Evolutionary conservation across 805 yeast species (phyloP).

Genomic region (Yamadazyma endophytica): DNA sequence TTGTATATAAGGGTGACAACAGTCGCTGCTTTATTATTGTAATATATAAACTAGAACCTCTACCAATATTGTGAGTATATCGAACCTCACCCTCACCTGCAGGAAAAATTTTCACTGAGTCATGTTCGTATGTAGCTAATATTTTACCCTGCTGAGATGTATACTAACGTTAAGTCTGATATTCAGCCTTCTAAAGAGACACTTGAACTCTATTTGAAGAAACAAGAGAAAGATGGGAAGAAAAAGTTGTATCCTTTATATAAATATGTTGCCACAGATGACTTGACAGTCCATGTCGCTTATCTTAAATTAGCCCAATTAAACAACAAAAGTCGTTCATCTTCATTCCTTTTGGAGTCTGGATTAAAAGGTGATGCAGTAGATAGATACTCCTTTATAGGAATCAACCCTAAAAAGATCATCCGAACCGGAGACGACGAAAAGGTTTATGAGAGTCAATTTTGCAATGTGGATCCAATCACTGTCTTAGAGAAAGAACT

Average conservation of each 20-base stretch:
- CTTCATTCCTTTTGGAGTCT: slow-evolving; percentile 82
- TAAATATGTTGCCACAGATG: slow-evolving; percentile 68
- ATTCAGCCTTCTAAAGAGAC: slow-evolving; percentile 37
- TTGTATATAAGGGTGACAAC: no score
- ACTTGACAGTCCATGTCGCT: slow-evolving; percentile 85
- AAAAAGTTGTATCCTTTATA: slow-evolving; percentile 82
- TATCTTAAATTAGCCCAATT: slow-evolving; percentile 79
- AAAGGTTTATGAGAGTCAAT: slow-evolving; percentile 19
- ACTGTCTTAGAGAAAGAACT: slow-evolving; percentile 70
- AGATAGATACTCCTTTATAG: slow-evolving; percentile 89
- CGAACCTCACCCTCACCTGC: no score
- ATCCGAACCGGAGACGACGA: slow-evolving; percentile 76
- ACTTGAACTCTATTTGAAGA: slow-evolving; percentile 21
- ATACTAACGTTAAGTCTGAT: no score
- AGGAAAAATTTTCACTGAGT: no score
- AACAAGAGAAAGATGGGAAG: slow-evolving; percentile 9
- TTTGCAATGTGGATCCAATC: slow-evolving; percentile 73
- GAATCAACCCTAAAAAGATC: slow-evolving; percentile 75
- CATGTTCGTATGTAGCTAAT: no score
- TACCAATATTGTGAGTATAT: no score
- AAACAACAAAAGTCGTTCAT: slow-evolving; percentile 44
- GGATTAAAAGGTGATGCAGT: slow-evolving; percentile 86
- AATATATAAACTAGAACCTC: no score
- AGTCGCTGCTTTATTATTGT: no score
- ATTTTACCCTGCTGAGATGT: no score